A percentile compares a stretch with the other conserved stretches of the same genome.
phyloP scores from a whole-genome alignment of 345 rosid genomes.

The Bretschneidera sinensis region DNA sequence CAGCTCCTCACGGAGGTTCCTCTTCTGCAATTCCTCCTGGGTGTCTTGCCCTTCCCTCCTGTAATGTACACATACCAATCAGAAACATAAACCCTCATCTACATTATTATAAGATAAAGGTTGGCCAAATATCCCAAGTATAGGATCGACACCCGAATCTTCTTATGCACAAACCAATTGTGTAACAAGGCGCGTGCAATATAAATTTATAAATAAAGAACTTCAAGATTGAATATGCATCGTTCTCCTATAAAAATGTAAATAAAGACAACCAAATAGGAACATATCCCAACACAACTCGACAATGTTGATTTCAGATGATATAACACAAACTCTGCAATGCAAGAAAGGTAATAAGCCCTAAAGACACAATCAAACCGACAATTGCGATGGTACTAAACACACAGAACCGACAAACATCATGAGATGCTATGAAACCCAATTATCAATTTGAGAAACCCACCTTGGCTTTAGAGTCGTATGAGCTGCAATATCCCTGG shows the following conservation, averaged over 20 bases:
- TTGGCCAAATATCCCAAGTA: background rate
- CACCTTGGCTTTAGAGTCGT: constrained; percentile 83
- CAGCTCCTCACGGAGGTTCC: constrained; percentile 77
- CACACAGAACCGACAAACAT: background rate
- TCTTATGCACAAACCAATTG: background rate
- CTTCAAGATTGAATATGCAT: background rate
- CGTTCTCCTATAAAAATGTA: background rate
- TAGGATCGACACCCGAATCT: background rate
- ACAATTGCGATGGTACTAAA: background rate
- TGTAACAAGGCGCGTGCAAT: background rate
- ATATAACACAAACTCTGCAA: background rate
- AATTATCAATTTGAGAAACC: background rate
- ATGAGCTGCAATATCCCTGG: constrained; percentile 92
- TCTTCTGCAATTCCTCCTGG: constrained; percentile 78
- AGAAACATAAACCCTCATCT: constrained; percentile 2
- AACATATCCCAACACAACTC: background rate
- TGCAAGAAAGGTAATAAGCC: background rate
- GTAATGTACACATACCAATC: constrained; percentile 17
- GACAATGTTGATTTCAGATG: background rate
- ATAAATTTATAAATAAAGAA: background rate
- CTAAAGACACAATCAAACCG: background rate
- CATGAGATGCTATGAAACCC: background rate
- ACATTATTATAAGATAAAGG: constrained; percentile 5
- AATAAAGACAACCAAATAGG: background rate
- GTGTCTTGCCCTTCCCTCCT: constrained; percentile 96